Evolutionary conservation across 2,329 filamentous ascomycete species (phyloP), one percentile per base, ranked within the genome.

Genomic region (Aspergillus quadricinctus): DNA sequence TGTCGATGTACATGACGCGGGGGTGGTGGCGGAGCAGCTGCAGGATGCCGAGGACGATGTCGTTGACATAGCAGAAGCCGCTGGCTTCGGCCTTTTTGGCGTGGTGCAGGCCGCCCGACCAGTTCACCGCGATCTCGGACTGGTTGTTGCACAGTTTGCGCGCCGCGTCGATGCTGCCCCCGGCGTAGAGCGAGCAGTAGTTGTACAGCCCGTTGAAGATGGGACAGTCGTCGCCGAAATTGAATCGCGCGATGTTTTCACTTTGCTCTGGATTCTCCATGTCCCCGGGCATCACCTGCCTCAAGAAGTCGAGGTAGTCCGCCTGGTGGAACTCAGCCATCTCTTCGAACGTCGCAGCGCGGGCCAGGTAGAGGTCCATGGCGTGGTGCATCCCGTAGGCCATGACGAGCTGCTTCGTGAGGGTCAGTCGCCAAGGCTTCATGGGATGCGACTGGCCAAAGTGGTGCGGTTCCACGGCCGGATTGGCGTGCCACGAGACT

Each of bases 41-140:
- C 40, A 97, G 82, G 65, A 97, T 94, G 37, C 89, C 91, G 49
- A 99, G 83, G 56, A 97, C 94, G 66, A 97, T 97, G 74, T 99
- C 94, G 74, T 99, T 99, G 77, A 97, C 92, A 77, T 99, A 99
- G 78, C 94, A 99, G 75, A 99, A 99, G 0, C 94, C 94, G 14
- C 89, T 93, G 0, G 94, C 93, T 75, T 96, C 92, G 53, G 88
- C 85, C 71, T 93, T 94, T 75, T 97, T 97, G 48, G 94, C 94
- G 69, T 99, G 94, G 74, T 99, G 94, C 29, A 99, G 83, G 10
- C 94, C 94, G 37, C 94, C 94, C 19, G 92, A 94, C 94, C 94
- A 99, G 67, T 96, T 95, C 69, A 99, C 92, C 54, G 94, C 94
- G 69, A 99, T 97, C 69, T 97, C 90, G 29, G 92, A 91, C 75